Conservation (phyloP, 208 protist genomes). For the Leishmania braziliensis region DNA sequence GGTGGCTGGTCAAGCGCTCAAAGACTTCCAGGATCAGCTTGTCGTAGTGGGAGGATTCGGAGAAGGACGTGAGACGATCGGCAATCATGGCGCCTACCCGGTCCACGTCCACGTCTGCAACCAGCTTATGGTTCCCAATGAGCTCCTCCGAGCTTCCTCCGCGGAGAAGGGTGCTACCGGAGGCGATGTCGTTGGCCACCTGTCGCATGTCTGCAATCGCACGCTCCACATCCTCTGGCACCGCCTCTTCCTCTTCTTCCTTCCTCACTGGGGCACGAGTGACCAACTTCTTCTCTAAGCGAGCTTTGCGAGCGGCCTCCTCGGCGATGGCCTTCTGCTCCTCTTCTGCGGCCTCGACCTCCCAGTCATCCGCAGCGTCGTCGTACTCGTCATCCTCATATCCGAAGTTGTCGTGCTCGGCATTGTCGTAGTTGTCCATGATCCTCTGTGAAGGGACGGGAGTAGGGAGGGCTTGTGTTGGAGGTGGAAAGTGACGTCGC, state of each 20-base stretch:
- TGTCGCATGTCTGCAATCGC: slow-evolving; percentile 62
- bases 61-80: slow-evolving; percentile 47
- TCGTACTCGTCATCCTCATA: slow-evolving; percentile 66
- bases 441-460: slow-evolving; percentile 1
- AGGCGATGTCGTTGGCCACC: slow-evolving; percentile 52
- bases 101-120: slow-evolving; percentile 42
- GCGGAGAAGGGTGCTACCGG: slow-evolving; percentile 37
- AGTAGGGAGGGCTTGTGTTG: background rate
- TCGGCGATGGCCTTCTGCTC: slow-evolving; percentile 64
- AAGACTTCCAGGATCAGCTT: slow-evolving; percentile 52
- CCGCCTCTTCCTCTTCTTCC: slow-evolving; percentile 44
- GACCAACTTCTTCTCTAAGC: slow-evolving; percentile 62
- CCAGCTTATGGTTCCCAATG: slow-evolving; percentile 48
- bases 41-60: slow-evolving; percentile 45
- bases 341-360: slow-evolving; percentile 65
- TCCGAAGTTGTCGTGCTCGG: slow-evolving; percentile 38
- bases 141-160: slow-evolving; percentile 26
- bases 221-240: slow-evolving; percentile 52
- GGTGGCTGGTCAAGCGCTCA: slow-evolving; percentile 49
- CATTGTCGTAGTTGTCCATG: slow-evolving; percentile 37
- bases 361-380: slow-evolving; percentile 88
- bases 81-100: slow-evolving; percentile 61
- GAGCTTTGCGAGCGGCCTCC: slow-evolving; percentile 48
- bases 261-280: slow-evolving; percentile 59
- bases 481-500: background rate